Evolutionary conservation across 2,329 filamentous ascomycete genomes (phyloP), one percentile per base, ranked within the genome.

Genomic region (Phialophora tarda): DNA sequence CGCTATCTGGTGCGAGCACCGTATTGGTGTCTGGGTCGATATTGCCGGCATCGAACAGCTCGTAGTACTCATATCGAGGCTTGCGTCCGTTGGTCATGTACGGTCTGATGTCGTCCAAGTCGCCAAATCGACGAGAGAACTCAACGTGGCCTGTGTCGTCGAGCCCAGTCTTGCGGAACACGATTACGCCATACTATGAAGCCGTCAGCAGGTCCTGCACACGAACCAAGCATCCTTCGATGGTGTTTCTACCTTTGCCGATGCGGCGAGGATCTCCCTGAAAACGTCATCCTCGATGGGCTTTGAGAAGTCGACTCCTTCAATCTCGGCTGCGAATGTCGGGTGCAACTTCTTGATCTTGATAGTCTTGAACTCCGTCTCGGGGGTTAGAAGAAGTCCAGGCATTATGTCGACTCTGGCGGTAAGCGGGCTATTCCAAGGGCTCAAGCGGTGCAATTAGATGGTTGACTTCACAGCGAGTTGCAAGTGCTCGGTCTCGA

Each of bases 1-100:
- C 41, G 57, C 64, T 77, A 60, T 79, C 75, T 5, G 78, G 72
- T 26, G 78, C 74, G 23, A 84, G 76, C 2, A 83, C 71, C 0
- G 74, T 74, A 60, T 80, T 81, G n/a, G 68, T 69, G 34, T 85
- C 79, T 1, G 78, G 77, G 59, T 85, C 80, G 23, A 87, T 75
- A 73, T 88, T 88, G 55, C 83, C 79, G 0, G 83, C 84, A 70
- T 88, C 85, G 73, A 87, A 87, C 1, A 88, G 79, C 73, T 87
- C 82, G 48, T 80, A 76, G 67, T 82, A 78, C 4, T 75, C 71
- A 68, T 84, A 81, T 21, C 84, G 82, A 65, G 81, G 77, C 69
- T 80, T 78, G 47, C 82, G 79, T 11, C 82, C 83, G 0, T 75
- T 66, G 1, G 75, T 76, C 23, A 82, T 76, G 74, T 83, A 86